Evolutionary conservation across 2,329 filamentous ascomycete species (phyloP).

Genomic region (Aspergillus sp.): DNA sequence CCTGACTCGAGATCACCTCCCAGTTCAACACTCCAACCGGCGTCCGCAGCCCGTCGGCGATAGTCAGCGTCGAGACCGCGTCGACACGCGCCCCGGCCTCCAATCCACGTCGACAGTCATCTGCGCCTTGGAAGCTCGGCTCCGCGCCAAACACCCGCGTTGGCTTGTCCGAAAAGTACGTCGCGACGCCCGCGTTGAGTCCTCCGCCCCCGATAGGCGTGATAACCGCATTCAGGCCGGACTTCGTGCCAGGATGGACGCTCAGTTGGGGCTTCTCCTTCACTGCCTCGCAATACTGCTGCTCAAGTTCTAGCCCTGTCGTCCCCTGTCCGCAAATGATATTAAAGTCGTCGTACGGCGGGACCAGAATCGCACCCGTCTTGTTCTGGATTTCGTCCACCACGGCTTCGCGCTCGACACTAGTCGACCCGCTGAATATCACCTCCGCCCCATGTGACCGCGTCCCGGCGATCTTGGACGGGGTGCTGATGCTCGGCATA

Average conservation of each 20-base stretch:
- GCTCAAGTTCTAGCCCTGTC: slow-evolving; percentile 68
- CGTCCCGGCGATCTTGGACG: slow-evolving; percentile 81
- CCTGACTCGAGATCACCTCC: slow-evolving; percentile 61
- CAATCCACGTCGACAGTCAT: slow-evolving; percentile 69
- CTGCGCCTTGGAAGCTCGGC: slow-evolving; percentile 69
- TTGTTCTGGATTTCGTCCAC: slow-evolving; percentile 57
- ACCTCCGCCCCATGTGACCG: slow-evolving; percentile 66
- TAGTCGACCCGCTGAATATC: slow-evolving; percentile 73
- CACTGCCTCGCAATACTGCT: slow-evolving; percentile 56
- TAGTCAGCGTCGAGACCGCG: slow-evolving; percentile 63
- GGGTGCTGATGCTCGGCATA: slow-evolving; percentile 78
- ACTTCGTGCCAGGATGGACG: slow-evolving; percentile 10
- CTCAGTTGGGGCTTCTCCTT: slow-evolving; percentile 17
- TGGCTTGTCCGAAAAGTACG: slow-evolving; percentile 59
- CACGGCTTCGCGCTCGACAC: slow-evolving; percentile 68
- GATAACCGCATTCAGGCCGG: slow-evolving; percentile 59
- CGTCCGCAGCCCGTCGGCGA: slow-evolving; percentile 82
- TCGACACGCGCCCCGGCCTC: slow-evolving; percentile 55
- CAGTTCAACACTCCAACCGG: slow-evolving; percentile 70
- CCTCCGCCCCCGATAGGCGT: slow-evolving; percentile 82
- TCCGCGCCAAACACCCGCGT: slow-evolving; percentile 79
- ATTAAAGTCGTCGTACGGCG: slow-evolving; percentile 86
- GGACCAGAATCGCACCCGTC: slow-evolving; percentile 70
- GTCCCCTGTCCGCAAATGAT: slow-evolving; percentile 94
- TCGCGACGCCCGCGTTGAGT: slow-evolving; percentile 72